Evolutionary conservation across 106 monocot species (phyloP).

Genomic region (Allium sativum): DNA sequence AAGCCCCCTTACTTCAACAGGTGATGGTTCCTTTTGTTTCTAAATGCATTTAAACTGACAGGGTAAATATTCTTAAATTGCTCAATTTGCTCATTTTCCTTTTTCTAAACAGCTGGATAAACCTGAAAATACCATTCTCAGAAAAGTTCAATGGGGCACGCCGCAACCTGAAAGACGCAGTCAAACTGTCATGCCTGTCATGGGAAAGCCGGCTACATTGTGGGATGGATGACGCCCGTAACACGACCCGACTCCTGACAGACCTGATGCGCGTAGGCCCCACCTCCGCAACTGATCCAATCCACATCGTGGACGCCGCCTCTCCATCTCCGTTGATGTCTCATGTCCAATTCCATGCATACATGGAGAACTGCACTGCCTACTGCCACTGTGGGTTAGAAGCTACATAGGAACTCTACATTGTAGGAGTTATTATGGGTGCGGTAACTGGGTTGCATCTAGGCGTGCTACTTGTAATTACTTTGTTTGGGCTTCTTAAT

Average conservation of each 20-base stretch:
- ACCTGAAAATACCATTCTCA: constrained; percentile 87
- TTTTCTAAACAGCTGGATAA: constrained; percentile 70
- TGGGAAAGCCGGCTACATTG: constrained; percentile 94
- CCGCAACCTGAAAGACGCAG: constrained; percentile 87
- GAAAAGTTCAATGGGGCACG: constrained; percentile 53
- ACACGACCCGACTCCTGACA: constrained; percentile 78
- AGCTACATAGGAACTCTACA: constrained; percentile 39
- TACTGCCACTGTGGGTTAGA: constrained; percentile 52
- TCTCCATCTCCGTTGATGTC: constrained; percentile 1
- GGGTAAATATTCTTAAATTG: background rate
- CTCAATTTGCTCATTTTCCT: background rate
- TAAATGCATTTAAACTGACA: background rate
- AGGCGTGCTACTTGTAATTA: constrained; percentile 42
- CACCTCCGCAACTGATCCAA: background rate
- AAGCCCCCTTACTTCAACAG: constrained; percentile 92
- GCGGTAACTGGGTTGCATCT: constrained; percentile 46
- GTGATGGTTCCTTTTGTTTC: constrained; percentile 20
- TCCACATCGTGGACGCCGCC: background rate
- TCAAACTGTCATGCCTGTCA: constrained; percentile 59
- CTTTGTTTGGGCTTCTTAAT: constrained; percentile 53
- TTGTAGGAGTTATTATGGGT: constrained; percentile 47
- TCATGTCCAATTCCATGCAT: background rate
- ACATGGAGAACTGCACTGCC: constrained; percentile 6
- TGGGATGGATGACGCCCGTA: constrained; percentile 92
- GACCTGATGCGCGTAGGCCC: constrained; percentile 48